Base-by-base conservation (phyloP, 805 yeast species). In the Candida oleophila region DNA sequence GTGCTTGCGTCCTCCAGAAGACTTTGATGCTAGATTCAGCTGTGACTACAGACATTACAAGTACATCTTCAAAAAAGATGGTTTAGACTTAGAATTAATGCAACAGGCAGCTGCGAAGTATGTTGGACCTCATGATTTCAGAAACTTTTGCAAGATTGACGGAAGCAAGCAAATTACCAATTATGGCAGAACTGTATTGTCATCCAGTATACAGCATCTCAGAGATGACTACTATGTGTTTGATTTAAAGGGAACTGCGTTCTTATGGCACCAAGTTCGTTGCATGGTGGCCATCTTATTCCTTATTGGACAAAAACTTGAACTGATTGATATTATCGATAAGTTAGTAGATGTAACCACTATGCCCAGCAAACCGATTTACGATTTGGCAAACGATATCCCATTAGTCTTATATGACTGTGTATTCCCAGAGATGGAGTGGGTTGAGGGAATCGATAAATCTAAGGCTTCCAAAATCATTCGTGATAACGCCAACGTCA, bases 181-280 rank as follows among this genome's bases (percentile, higher is more conserved):
- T 57, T 91, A 78, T 65, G 65, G 60, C n/a, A 76, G 99, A 58
- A 74, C 72, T 8, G 81, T 94, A 14, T 57, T 77, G 35, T 65
- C 71, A 42, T 73, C 89, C 0, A 62, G 71, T 7, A 83, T 88
- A 11, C 51, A 71, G 11, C 66, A 56, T 18, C 53, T 60, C 9
- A 55, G 62, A 45, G 70, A 72, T 28, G 80, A 77, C 3, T 73
- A 79, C 45, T 87, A 74, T 57, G 84, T 83, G 47, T 82, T 92
- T 62, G 90, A 89, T 60, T 68, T 94, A 44, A 74, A 78, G 51
- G 99, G 99, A 0, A 73, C 87, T 1, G 99, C 98, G 7, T 94
- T 94, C 55, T 67, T 94, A 46, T 94, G 98, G 98, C 98, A 94
- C 62, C 99, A 94, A 65, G 99, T 94, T 16, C 78, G 99, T 48